Evolutionary conservation across 1,284 basidiomycete species (phyloP).

Genomic region (Hymenochaete sp.): DNA sequence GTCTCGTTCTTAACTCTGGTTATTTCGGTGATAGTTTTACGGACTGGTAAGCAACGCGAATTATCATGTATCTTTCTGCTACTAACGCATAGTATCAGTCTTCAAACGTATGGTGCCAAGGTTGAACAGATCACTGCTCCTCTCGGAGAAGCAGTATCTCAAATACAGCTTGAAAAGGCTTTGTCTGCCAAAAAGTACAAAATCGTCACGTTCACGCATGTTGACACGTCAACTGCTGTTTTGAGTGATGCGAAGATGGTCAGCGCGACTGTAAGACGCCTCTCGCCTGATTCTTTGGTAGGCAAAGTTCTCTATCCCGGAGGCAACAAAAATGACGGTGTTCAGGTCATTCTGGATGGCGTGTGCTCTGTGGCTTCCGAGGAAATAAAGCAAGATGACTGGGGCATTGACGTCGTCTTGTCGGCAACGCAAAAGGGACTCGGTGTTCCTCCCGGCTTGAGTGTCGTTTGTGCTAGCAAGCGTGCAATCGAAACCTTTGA

Average conservation of each 20-base stretch:
- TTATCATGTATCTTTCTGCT: not conserved
- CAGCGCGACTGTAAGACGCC: conserved; percentile 62
- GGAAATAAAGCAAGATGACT: conserved; percentile 90
- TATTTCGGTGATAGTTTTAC: conserved; percentile 86
- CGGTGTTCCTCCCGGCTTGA: conserved; percentile 90
- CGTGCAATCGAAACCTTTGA: conserved; percentile 71
- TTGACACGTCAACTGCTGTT: conserved; percentile 88
- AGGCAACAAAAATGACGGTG: not conserved
- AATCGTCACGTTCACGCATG: conserved; percentile 88
- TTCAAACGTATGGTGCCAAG: conserved; percentile 83
- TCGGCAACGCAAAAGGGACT: conserved; percentile 94
- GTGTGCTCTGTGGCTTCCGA: conserved; percentile 96
- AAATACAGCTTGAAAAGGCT: conserved; percentile 60
- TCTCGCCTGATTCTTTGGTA: conserved; percentile 83
- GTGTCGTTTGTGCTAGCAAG: conserved; percentile 76
- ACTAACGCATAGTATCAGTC: conserved; percentile 33
- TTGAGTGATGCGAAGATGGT: conserved; percentile 81
- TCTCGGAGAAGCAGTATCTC: conserved; percentile 69
- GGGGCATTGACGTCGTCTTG: conserved; percentile 87
- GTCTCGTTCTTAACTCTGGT: conserved; percentile 74
- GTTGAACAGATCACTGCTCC: conserved; percentile 83
- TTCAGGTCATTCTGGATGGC: conserved; percentile 76
- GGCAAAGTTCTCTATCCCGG: conserved; percentile 17
- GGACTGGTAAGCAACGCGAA: conserved; percentile 52
- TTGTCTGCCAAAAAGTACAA: conserved; percentile 83